These are phyloP conservation scores for Silene latifolia DNA, from an alignment of 148 eudicot species.

Conservation along the genomic window DNA sequence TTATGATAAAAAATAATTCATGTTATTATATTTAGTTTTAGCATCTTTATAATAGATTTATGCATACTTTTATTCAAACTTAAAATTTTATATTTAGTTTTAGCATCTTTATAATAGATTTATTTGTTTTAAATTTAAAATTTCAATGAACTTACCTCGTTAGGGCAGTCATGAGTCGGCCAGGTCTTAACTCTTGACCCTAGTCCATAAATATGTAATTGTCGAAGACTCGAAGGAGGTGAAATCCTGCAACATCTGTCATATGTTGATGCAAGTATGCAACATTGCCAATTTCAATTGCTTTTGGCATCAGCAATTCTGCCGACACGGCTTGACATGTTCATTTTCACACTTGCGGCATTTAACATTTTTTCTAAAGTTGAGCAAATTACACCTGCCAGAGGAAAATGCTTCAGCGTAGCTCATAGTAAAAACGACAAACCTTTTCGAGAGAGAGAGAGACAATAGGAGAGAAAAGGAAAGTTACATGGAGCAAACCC, in stretches of 20 bases:
- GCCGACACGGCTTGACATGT: not conserved
- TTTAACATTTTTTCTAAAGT: constrained; percentile 27
- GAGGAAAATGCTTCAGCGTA: constrained; percentile 1
- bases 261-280: too few species aligned
- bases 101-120: too few species aligned
- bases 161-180: too few species aligned
- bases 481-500: constrained; percentile 28
- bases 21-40: too few species aligned
- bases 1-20: too few species aligned
- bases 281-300: not conserved
- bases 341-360: constrained; percentile 22
- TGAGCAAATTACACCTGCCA: constrained; percentile 28
- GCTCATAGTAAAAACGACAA: not conserved
- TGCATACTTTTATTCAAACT: too few species aligned
- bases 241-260: not conserved
- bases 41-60: too few species aligned
- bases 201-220: too few species aligned
- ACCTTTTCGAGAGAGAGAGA: not conserved
- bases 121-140: too few species aligned
- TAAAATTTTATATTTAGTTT: too few species aligned
- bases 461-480: not conserved
- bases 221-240: not conserved
- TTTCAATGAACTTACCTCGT: too few species aligned
- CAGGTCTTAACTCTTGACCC: too few species aligned
- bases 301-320: not conserved